Base-by-base conservation (phyloP, 495 filamentous ascomycete species). In the Penicillium malachiteum region DNA sequence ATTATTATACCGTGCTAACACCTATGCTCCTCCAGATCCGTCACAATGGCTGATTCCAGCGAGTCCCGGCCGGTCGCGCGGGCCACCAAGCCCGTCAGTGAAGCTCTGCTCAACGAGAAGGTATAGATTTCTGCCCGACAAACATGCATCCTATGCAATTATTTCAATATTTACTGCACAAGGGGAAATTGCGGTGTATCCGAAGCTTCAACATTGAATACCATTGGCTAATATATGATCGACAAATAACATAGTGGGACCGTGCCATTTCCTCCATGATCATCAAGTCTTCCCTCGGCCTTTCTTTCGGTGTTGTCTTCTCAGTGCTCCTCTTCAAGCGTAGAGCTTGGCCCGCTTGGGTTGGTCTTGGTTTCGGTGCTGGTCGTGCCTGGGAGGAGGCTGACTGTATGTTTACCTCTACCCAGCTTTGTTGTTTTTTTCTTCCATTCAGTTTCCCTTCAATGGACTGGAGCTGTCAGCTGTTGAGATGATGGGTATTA, bases 291-390 rank as follows among this genome's bases (percentile, higher is more conserved):
- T 85, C 88, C 46, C 84, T 99, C 70, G 94, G 94, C 62, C 85
- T 96, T 62, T 89, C 87, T 52, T 97, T 97, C 76, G 94, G 94
- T 74, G 87, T 97, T 71, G 88, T 97, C 72, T 97, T 99, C 81
- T 97, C 92, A 44, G 92, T 99, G 32, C 86, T 99, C 45, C 75
- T 99, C 26, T 99, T 99, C 84, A 96, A 95, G 81, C 86, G 94
- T 69, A 85, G 94, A 72, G 90, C 93, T 60, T 99, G 94, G 89
- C 94, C 94, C 47, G 95, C 89, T 26, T 92, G 86, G 72, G 84
- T 95, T 62, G 94, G 94, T 50, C 79, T 91, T 42, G 94, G 94
- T 41, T 97, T 99, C 70, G 94, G 94, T 66, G 91, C 92, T 57
- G 94, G 94, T 50, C 85, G 95, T 66, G 95, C 93, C 9, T 97